Conservation (phyloP, 2,329 filamentous ascomycete species). For the Fusarium staphyleae region DNA sequence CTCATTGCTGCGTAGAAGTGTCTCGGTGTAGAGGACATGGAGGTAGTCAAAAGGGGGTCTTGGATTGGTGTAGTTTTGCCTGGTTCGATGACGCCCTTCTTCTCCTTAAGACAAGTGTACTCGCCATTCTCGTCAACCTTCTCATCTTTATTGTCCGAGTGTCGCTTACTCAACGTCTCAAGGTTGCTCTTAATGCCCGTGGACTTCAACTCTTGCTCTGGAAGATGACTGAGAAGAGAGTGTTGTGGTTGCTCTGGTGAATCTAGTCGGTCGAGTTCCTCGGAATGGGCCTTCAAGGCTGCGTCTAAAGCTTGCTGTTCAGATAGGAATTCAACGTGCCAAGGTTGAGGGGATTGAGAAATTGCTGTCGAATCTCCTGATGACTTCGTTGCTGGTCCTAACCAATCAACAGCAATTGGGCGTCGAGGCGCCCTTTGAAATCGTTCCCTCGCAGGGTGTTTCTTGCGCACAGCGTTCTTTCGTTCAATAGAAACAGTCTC, state of each 20-base stretch:
- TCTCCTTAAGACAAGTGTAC: not conserved
- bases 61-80: not conserved
- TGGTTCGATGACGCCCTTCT: not conserved
- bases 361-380: not conserved
- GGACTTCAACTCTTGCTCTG: not conserved
- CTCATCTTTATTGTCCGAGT: not conserved
- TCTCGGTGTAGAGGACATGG: slow-evolving; percentile 31
- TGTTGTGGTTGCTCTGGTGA: slow-evolving; percentile 2
- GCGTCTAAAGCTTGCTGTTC: slow-evolving; percentile 29
- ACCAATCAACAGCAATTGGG: slow-evolving; percentile 20
- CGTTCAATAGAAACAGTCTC: slow-evolving; percentile 18
- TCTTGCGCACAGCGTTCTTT: slow-evolving; percentile 31
- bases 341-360: not conserved
- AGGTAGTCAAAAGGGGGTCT: not conserved
- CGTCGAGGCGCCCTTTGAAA: not conserved
- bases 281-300: slow-evolving; percentile 24
- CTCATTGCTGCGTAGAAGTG: slow-evolving; percentile 40
- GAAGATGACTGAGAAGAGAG: not conserved
- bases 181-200: not conserved
- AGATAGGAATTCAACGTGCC: slow-evolving; percentile 12
- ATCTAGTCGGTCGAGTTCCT: slow-evolving; percentile 26
- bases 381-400: not conserved
- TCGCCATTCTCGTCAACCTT: not conserved
- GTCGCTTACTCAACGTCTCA: not conserved
- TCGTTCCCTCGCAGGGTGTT: slow-evolving; percentile 15